Base-by-base conservation (phyloP, 495 filamentous ascomycete genomes). In the Penicillium parvum region DNA sequence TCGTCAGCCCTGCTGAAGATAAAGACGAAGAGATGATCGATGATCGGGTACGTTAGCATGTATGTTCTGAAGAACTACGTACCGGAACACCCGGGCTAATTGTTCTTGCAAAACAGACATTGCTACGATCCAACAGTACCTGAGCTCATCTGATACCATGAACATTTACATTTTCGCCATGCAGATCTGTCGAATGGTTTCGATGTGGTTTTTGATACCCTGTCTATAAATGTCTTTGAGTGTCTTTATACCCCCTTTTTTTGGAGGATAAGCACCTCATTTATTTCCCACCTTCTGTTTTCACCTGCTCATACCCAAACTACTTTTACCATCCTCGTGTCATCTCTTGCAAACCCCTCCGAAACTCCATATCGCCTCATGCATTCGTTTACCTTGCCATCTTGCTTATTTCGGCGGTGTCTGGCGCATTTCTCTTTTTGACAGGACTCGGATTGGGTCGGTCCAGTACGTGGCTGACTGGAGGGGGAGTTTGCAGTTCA, bases 1-100 rank as follows among this genome's bases (percentile, higher is more conserved):
- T 75, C 16, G 78, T 81, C 12, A 88, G 82, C 64, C 83, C 84
- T 8, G 65, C 67, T 27, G 61, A 83, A 23, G 72, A 82, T 37
- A 73, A 74, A 44, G 78, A 81, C 42, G 73, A 76, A 55, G 76
- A 79, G 22, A 82, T 90, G 73, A 77, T 83, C 28, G 64, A 88
- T 61, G 82, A 82, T 55, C 77, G 82, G 73, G 84, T 87, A 77
- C 72, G 81, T 77, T 53, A 53, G 46, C 44, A 44, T 45, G 48
- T 57, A 49, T 48, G 43, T 45, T 45, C 21, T 20, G 23, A 44
- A 37, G 10, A 22, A 17, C 27, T 30, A 29, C 15, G 8, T 38
- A 36, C 21, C 36, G 37, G 40, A 66, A 22, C 44, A 45, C n/a
- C 21, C 40, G 23, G 39, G 39, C 55, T 53, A 51, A 57, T 48